Base-by-base conservation (phyloP, 371 early-diverging fungal genomes). In the Capniomyces stellatus region DNA sequence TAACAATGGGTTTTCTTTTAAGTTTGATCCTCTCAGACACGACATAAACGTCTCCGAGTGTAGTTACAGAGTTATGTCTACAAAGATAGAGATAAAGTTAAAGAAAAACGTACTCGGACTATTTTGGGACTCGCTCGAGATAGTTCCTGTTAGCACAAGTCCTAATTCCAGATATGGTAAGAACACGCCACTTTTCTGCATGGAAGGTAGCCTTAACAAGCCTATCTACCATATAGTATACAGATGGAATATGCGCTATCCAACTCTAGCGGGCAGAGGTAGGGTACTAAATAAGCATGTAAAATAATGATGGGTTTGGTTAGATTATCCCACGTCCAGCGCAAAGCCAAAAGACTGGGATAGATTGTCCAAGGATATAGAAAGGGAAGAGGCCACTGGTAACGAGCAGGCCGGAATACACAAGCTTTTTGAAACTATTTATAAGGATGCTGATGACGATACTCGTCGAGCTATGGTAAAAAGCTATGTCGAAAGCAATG, bases 381-480 rank as follows among this genome's bases (percentile, higher is more conserved):
- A 79, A 51, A 70, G 75, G 51, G 89, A 93, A 55, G 76, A 76
- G 55, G 87, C 87, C 13, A 66, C 94, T 50, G 89, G 92, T 64
- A 75, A 75, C 55, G 25, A n/a, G 19, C 8, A 19, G 6, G 19
- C 4, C 4, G 89, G 83, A 1, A 62, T 91, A 40, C 85, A 89
- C 63, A 13, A 40, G 22, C 67, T 96, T 46, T 92, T 98, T 75
- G 86, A 89, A 61, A 73, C 83, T 51, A 87, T 98, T 46, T 94
- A 92, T 68, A 72, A 72, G 50, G 81, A 93, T 57, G 91, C 92
- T 1, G 83, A 80, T 61, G 88, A 87, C n/a, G 89, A 98, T 58
- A 83, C 87, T 2, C 75, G 79, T 47, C 73, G 87, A 35, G 99
- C 99, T 0, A 98, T 98, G 99, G 83, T 95, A 76, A 98, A 98